These are phyloP conservation scores for Yamadazyma dendronema DNA, from an alignment of 1,139 yeast species.

Conservation along the genomic window DNA sequence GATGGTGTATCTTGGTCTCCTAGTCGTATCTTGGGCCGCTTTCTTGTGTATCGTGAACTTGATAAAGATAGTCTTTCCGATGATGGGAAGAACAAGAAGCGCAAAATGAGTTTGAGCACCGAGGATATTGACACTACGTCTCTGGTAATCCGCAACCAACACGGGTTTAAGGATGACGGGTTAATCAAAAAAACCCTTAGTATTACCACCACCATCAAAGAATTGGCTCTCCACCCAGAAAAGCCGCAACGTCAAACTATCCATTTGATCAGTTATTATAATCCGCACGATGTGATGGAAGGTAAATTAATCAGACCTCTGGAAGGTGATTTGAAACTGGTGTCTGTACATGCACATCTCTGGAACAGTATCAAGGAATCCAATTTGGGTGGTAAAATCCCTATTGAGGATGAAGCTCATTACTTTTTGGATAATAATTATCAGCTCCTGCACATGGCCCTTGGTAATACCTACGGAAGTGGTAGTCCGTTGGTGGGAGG, in stretches of 20 bases:
- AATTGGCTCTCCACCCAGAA: conserved; percentile 27
- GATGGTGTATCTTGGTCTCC: conserved; percentile 95
- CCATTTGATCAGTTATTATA: conserved; percentile 78
- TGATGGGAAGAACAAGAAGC: conserved; percentile 21
- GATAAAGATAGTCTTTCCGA: conserved; percentile 40
- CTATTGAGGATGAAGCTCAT: conserved; percentile 52
- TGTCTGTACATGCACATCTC: conserved; percentile 56
- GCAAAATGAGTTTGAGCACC: conserved; percentile 16
- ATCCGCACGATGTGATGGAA: conserved; percentile 66
- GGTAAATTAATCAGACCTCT: conserved; percentile 61
- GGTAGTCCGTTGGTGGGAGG: conserved; percentile 1
- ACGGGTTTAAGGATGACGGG: conserved; percentile 73
- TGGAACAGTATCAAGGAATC: conserved; percentile 61
- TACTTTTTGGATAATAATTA: conserved; percentile 49
- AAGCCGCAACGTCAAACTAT: conserved; percentile 47
- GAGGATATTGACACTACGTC: conserved; percentile 13
- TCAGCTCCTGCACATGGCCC: conserved; percentile 40
- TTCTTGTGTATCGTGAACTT: conserved; percentile 76
- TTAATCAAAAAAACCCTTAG: conserved; percentile 81
- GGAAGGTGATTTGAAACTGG: conserved; percentile 50
- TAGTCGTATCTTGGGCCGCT: conserved; percentile 78
- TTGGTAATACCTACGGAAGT: background rate
- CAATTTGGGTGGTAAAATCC: conserved; percentile 55
- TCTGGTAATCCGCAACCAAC: conserved; percentile 35
- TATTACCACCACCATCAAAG: conserved; percentile 41